Conservation (phyloP, 2,329 filamentous ascomycete species). For the Neofusicoccum ribis region DNA sequence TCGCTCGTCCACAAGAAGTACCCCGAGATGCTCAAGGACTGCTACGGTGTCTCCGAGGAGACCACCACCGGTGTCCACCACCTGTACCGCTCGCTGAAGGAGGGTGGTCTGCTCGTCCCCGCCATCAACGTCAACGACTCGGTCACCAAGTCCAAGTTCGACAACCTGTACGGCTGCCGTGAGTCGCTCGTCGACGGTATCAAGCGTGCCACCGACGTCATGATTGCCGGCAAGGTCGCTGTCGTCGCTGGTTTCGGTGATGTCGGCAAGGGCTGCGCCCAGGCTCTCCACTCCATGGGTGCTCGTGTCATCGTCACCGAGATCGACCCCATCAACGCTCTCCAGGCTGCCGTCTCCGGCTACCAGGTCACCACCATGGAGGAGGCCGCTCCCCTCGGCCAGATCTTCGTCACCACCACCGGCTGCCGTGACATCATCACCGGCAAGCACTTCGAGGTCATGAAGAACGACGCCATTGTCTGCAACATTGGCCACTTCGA, state of each 20-base stretch:
- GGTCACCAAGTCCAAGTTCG: conserved; percentile 99
- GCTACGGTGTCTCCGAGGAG: conserved; percentile 98
- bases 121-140: conserved; percentile 99
- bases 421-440: conserved; percentile 98
- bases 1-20: conserved; percentile 97
- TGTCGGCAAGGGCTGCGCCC: conserved; percentile 97
- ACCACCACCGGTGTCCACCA: conserved; percentile 99
- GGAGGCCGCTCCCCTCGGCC: conserved; percentile 81
- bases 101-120: conserved; percentile 74
- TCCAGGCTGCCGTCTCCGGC: conserved; percentile 96
- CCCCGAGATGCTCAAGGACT: conserved; percentile 96
- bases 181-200: conserved; percentile 99
- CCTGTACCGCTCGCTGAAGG: conserved; percentile 93
- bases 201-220: conserved; percentile 99
- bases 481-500: conserved; percentile 99
- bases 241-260: conserved; percentile 98
- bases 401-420: conserved; percentile 99
- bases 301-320: conserved; percentile 95
- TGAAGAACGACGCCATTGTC: conserved; percentile 97
- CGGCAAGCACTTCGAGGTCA: conserved; percentile 87
- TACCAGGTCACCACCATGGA: conserved; percentile 99
- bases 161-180: conserved; percentile 99
- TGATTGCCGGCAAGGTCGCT: conserved; percentile 98
- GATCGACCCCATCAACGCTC: conserved; percentile 98
- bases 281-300: conserved; percentile 96